These are phyloP conservation scores for Trichomonascaceae sp. DNA, from an alignment of 1,139 yeast species.

Conservation along the genomic window DNA sequence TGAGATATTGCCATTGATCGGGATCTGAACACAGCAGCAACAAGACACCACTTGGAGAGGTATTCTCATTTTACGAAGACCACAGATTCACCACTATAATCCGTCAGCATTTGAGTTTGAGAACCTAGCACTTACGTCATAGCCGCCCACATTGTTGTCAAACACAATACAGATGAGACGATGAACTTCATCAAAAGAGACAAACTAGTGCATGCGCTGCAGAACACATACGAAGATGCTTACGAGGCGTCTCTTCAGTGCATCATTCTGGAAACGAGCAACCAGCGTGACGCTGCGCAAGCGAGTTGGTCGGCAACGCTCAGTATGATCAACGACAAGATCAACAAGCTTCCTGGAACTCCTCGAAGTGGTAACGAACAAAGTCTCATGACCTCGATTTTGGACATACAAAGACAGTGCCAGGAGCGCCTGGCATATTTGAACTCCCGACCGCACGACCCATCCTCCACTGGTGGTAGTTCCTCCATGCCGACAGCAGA, in stretches of 20 bases:
- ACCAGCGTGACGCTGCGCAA: constrained; percentile 21
- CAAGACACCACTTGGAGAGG: too few species aligned
- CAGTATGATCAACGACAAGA: constrained; percentile 16
- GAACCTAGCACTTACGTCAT: too few species aligned
- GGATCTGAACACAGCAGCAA: too few species aligned
- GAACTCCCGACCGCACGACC: constrained; percentile 16
- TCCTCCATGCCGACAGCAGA: constrained; percentile 1
- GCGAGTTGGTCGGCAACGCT: constrained; percentile 23
- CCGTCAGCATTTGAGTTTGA: too few species aligned
- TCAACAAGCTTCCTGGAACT: constrained; percentile 19
- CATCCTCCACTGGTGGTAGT: too few species aligned
- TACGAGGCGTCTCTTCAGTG: constrained; percentile 26
- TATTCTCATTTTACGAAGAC: too few species aligned
- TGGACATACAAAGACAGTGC: constrained; percentile 27
- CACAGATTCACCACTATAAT: too few species aligned
- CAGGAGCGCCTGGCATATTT: constrained; percentile 23
- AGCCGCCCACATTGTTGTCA: too few species aligned
- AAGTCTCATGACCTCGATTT: constrained; percentile 21
- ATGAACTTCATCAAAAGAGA: constrained; percentile 12
- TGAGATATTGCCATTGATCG: too few species aligned
- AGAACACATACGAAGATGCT: constrained; percentile 26
- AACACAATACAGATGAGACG: too few species aligned
- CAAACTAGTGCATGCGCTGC: constrained; percentile 16
- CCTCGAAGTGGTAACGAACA: constrained; percentile 22
- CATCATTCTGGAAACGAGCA: constrained; percentile 23